These are phyloP conservation scores for Calocera viscosa DNA, from an alignment of 768 basidiomycete genomes.

Conservation along the genomic window DNA sequence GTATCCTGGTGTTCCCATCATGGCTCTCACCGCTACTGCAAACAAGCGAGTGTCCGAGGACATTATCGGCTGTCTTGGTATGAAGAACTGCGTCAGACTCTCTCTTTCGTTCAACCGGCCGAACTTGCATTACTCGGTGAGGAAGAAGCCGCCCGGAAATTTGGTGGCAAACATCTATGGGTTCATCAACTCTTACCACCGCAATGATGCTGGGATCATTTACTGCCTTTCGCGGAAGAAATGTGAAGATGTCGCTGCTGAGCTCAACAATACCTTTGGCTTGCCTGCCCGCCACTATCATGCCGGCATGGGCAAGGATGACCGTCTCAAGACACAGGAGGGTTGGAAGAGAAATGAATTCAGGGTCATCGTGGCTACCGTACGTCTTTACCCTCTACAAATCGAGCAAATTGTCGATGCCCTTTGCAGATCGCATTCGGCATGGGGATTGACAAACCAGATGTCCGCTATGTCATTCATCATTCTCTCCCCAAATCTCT, in stretches of 20 bases:
- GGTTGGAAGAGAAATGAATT: constrained; percentile 64
- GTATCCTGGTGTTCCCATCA: constrained; percentile 75
- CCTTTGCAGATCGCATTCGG: constrained; percentile 73
- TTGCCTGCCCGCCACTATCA: constrained; percentile 73
- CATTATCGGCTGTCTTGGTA: constrained; percentile 56
- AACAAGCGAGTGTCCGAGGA: constrained; percentile 65
- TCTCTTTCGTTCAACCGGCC: constrained; percentile 83
- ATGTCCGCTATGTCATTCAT: constrained; percentile 86
- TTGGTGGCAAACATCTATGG: constrained; percentile 46
- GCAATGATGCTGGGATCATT: constrained; percentile 61
- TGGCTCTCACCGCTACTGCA: constrained; percentile 94
- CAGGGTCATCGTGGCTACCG: constrained; percentile 86
- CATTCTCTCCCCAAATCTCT: constrained; percentile 67
- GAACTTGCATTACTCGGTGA: constrained; percentile 71
- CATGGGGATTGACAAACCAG: constrained; percentile 83
- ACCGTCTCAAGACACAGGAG: constrained; percentile 48
- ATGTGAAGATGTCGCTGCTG: constrained; percentile 70
- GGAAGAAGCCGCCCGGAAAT: constrained; percentile 35
- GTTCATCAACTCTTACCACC: constrained; percentile 51
- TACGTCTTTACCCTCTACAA: constrained; percentile 26
- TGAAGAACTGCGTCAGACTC: constrained; percentile 47
- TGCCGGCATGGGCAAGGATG: constrained; percentile 53
- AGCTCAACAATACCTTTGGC: constrained; percentile 44
- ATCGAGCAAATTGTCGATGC: not conserved
- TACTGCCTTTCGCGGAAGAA: constrained; percentile 61